Evolutionary conservation across 495 filamentous ascomycete genomes (phyloP).

Genomic region (Aspergillus coremiiformis): DNA sequence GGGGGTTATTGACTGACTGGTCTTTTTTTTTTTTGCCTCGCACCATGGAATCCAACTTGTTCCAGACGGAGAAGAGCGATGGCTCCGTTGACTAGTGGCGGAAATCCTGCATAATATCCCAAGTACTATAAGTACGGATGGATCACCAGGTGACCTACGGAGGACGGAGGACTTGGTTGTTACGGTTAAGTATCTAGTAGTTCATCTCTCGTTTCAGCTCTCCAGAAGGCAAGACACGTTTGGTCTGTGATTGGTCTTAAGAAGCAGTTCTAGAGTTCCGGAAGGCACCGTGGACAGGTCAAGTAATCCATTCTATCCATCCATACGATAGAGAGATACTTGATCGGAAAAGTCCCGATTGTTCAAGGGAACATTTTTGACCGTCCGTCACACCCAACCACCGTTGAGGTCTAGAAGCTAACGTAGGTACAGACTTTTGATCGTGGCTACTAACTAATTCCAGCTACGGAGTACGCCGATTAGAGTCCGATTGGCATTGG

Average conservation of each 20-base stretch:
- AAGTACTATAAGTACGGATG: too few species aligned
- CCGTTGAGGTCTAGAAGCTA: constrained; percentile 5
- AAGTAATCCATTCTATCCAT: not conserved
- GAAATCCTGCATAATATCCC: not conserved
- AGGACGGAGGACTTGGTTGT: too few species aligned
- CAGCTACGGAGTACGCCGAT: too few species aligned
- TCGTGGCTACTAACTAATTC: constrained; percentile 8
- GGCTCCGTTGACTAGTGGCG: not conserved
- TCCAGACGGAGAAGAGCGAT: constrained; percentile 2
- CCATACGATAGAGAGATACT: not conserved
- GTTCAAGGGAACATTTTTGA: not conserved
- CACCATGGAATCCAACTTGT: not conserved
- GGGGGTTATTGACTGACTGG: not conserved
- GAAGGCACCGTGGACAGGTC: too few species aligned
- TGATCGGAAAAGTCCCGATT: not conserved
- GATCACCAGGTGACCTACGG: not conserved
- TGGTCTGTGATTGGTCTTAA: not conserved
- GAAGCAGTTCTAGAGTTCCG: not conserved
- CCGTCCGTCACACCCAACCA: not conserved
- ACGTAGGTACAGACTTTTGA: constrained; percentile 18
- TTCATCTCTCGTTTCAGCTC: not conserved
- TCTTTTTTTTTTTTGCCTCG: not conserved
- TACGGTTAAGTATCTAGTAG: not conserved
- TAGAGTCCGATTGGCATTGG: not conserved
- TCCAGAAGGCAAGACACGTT: not conserved